Evolutionary conservation across 1,284 basidiomycete genomes (phyloP).

Genomic region (Boletellus deceptivus): DNA sequence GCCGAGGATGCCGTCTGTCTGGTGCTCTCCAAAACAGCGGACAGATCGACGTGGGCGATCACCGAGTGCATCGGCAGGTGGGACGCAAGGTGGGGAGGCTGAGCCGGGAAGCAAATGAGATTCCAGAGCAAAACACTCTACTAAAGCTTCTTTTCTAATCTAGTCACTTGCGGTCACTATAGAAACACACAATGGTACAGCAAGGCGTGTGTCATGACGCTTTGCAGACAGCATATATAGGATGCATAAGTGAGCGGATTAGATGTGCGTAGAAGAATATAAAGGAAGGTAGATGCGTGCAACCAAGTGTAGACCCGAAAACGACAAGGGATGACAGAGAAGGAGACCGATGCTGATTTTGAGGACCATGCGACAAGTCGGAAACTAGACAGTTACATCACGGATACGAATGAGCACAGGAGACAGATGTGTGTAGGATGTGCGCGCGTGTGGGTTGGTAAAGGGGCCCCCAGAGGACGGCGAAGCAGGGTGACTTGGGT

Average conservation of each 20-base stretch:
- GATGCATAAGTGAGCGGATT: slow-evolving; percentile 37
- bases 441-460: slow-evolving; percentile 47
- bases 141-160: slow-evolving; percentile 24
- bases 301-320: slow-evolving; percentile 6
- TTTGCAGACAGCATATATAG: slow-evolving; percentile 32
- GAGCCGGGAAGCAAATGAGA: slow-evolving; percentile 16
- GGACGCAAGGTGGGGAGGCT: slow-evolving; percentile 49
- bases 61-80: slow-evolving; percentile 48
- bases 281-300: slow-evolving; percentile 24
- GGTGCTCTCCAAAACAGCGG: slow-evolving; percentile 27
- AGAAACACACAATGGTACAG: slow-evolving; percentile 35
- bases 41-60: slow-evolving; percentile 37
- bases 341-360: neutral
- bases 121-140: slow-evolving; percentile 11
- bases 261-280: slow-evolving; percentile 29
- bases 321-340: neutral
- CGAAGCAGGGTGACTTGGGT: slow-evolving; percentile 29
- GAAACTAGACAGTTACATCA: slow-evolving; percentile 27
- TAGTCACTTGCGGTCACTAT: slow-evolving; percentile 34
- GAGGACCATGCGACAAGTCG: neutral
- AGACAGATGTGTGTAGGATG: slow-evolving; percentile 48
- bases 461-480: slow-evolving; percentile 38
- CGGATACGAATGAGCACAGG: slow-evolving; percentile 31
- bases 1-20: slow-evolving; percentile 54
- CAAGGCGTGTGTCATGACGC: slow-evolving; percentile 26